A percentile compares a stretch with the other conserved stretches of the same genome.
phyloP scores from a whole-genome alignment of 2,329 filamentous ascomycete genomes.

The Neobulgaria alba region DNA sequence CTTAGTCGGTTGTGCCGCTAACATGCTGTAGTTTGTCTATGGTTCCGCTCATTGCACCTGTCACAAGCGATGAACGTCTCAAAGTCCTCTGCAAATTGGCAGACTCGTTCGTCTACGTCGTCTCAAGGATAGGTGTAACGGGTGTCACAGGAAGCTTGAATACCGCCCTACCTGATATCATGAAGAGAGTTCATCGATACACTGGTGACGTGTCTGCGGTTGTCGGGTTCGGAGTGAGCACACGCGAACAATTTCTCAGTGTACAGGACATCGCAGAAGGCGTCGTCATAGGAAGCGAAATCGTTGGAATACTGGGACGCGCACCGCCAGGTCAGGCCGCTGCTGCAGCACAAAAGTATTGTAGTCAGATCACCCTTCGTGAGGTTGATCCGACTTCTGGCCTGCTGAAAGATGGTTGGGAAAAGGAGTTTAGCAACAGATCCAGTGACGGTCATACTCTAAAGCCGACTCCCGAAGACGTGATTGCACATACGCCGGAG shows the following conservation, averaged over 20 bases:
- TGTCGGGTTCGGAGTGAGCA: conserved; percentile 94
- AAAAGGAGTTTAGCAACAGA: conserved; percentile 60
- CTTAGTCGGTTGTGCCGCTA: conserved; percentile 6
- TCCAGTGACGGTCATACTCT: conserved; percentile 57
- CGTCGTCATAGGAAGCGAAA: conserved; percentile 93
- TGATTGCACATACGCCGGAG: conserved; percentile 62
- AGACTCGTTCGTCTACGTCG: conserved; percentile 98
- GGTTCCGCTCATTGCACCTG: conserved; percentile 90
- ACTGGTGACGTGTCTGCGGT: conserved; percentile 86
- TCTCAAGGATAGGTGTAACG: conserved; percentile 94
- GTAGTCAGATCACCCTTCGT: conserved; percentile 60
- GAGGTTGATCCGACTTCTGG: conserved; percentile 30
- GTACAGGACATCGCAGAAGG: conserved; percentile 81
- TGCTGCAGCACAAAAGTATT: conserved; percentile 78
- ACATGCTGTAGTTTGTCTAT: conserved; percentile 65
- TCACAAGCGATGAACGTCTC: conserved; percentile 89
- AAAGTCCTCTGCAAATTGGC: conserved; percentile 92
- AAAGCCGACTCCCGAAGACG: conserved; percentile 47
- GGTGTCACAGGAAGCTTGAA: conserved; percentile 80
- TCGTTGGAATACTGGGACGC: conserved; percentile 70
- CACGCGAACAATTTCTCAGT: conserved; percentile 82
- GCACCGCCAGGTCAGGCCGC: conserved; percentile 57
- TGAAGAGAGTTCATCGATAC: conserved; percentile 82
- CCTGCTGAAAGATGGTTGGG: conserved; percentile 52
- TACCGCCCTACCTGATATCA: conserved; percentile 68